These are phyloP conservation scores for Chloromonas sp. DNA, from an alignment of 163 green algal genomes.

Conservation along the genomic window DNA sequence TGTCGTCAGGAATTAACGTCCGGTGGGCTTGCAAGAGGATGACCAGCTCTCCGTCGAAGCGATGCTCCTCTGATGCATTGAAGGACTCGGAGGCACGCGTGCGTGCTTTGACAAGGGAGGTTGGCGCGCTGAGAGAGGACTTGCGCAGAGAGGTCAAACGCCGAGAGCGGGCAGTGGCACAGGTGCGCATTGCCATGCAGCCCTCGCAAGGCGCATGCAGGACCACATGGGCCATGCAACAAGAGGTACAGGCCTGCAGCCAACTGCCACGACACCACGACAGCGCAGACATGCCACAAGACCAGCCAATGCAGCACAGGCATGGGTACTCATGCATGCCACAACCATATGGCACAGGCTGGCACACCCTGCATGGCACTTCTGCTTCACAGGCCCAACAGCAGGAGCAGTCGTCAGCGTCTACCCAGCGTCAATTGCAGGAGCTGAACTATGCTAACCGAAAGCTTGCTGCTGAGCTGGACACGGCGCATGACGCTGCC, in stretches of 20 bases:
- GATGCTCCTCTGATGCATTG: constrained; percentile 10
- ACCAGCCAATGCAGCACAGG: no score
- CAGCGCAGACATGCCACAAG: no score
- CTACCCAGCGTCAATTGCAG: constrained; percentile 10
- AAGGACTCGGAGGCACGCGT: constrained; percentile 40
- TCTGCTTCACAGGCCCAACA: constrained; percentile 24
- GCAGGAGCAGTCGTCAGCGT: constrained; percentile 14
- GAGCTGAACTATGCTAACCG: constrained; percentile 53
- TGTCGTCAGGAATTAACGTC: no score
- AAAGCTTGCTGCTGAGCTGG: constrained; percentile 42
- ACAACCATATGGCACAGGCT: no score
- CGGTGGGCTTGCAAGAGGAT: no score
- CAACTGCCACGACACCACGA: no score
- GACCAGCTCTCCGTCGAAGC: no score
- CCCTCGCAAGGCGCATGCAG: neutral
- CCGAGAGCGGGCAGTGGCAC: constrained; percentile 33
- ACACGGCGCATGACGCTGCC: constrained; percentile 25
- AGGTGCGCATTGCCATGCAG: constrained; percentile 19
- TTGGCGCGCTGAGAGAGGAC: constrained; percentile 50
- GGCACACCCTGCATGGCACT: no score
- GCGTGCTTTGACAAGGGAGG: constrained; percentile 47
- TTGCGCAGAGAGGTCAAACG: constrained; percentile 48
- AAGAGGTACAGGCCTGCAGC: no score
- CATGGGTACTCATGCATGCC: no score
- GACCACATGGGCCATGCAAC: neutral